phyloP scores from a whole-genome alignment of 148 eudicot species.

The Persicaria tinctoria region DNA sequence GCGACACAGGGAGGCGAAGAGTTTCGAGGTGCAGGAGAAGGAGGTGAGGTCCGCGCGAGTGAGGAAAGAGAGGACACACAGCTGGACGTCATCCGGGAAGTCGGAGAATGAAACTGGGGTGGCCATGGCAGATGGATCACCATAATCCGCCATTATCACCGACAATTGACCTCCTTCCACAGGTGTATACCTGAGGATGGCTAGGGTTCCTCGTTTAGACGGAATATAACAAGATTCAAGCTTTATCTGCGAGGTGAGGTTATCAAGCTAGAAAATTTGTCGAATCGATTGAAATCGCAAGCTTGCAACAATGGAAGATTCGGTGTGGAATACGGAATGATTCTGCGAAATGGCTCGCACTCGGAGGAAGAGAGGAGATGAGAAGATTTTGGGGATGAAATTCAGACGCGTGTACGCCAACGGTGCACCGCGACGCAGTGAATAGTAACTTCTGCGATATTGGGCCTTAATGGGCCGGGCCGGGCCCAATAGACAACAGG shows the following conservation, averaged over 20 bases:
- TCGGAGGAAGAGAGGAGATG: background rate
- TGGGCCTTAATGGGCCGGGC: background rate
- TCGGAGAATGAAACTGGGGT: slow-evolving; percentile 42
- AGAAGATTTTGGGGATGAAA: background rate
- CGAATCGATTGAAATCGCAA: background rate
- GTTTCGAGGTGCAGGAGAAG: slow-evolving; percentile 69
- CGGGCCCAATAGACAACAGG: background rate
- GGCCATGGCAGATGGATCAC: slow-evolving; percentile 2
- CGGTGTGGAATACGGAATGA: slow-evolving; percentile 9
- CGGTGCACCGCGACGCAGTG: background rate
- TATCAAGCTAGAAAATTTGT: background rate
- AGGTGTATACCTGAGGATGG: background rate
- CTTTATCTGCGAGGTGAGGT: background rate
- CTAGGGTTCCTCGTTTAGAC: background rate
- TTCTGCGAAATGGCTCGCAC: background rate
- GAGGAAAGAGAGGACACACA: slow-evolving; percentile 72
- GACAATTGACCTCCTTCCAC: background rate
- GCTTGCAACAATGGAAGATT: slow-evolving; percentile 2
- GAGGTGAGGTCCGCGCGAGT: slow-evolving; percentile 51
- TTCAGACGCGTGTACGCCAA: background rate
- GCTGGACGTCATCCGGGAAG: slow-evolving; percentile 89
- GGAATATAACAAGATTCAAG: background rate
- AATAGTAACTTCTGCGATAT: background rate
- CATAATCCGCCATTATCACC: slow-evolving; percentile 23
- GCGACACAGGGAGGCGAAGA: slow-evolving; percentile 39